Base-by-base conservation (phyloP, 139 green algal genomes). In the Picochlorum sp. region DNA sequence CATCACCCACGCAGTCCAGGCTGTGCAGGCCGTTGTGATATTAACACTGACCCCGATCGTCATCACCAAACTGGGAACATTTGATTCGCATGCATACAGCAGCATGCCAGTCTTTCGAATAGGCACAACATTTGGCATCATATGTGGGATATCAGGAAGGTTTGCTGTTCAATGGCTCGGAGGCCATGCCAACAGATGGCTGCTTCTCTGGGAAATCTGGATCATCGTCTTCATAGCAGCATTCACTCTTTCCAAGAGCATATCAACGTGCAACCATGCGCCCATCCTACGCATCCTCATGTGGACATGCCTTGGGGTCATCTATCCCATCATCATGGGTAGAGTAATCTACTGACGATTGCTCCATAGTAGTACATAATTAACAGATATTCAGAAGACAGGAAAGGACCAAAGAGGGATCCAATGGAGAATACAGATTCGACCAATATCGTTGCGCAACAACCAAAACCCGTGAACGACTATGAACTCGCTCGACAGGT, bases 201-300 rank as follows among this genome's bases (percentile, higher is more conserved):
- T 74, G 20, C 49, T 41, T 2, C 47, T 58, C 0, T 82, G 75
- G 75, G 59, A 73, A 59, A 6, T 62, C 11, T 82, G 72, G 72
- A 56, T 75, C 15, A 32, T 16, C 11, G 24, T 57, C 26, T 72
- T 79, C 37, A 26, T 56, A n/a, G 15, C 21, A 20, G 21, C 58
- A 5, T 15, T 26, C 20, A 26, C n/a, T 3, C 47, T 54, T 3
- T 54, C 47, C 16, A 20, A 21, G 47, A 54, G 5, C 16, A 54
- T 54, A 54, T 18, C 47, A 54, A 13, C 16, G 11, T 20, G 47
- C 47, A 20, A 24, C 47, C 16, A 21, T 26, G 47, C 10, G 15
- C n/a, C 5, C 47, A 54, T 54, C 47, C 47, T n/a, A 2, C 16
- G 47, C 20, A 59, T 18, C 21, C 34, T 41, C 34, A 41, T 41